A percentile compares a stretch with the other conserved stretches of the same genome.
phyloP scores from a whole-genome alignment of 2,329 filamentous ascomycete species.

The Fusarium sterilihyphosum region DNA sequence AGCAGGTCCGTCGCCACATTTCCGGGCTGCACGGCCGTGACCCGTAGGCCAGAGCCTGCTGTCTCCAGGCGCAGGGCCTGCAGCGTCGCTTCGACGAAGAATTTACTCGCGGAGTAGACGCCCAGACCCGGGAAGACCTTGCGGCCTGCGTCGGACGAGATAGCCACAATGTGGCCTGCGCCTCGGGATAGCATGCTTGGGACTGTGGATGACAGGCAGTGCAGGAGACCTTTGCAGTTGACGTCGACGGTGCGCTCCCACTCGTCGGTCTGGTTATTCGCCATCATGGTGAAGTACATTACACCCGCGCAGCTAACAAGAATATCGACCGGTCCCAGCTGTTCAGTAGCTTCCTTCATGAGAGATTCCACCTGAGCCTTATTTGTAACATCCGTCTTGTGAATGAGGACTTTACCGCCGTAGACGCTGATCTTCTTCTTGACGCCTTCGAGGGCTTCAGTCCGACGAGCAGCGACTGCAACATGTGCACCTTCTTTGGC shows the following conservation, averaged over 20 bases:
- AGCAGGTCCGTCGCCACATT: conserved; percentile 80
- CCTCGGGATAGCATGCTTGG: conserved; percentile 77
- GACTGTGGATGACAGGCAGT: conserved; percentile 75
- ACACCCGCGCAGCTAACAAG: conserved; percentile 84
- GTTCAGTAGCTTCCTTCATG: conserved; percentile 64
- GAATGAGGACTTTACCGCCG: conserved; percentile 73
- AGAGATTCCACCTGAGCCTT: conserved; percentile 73
- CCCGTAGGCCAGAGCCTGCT: conserved; percentile 75
- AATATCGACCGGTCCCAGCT: conserved; percentile 79
- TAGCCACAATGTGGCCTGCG: conserved; percentile 78
- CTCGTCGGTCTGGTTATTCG: conserved; percentile 75
- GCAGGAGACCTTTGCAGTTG: conserved; percentile 84
- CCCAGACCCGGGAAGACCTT: conserved; percentile 85
- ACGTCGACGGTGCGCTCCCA: conserved; percentile 87
- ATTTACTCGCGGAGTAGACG: conserved; percentile 85
- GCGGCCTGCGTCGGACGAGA: conserved; percentile 83
- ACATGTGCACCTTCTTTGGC: conserved; percentile 77
- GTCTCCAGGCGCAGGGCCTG: conserved; percentile 80
- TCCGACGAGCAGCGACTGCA: conserved; percentile 76
- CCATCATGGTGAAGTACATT: conserved; percentile 93
- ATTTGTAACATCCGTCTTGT: conserved; percentile 78
- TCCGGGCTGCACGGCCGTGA: conserved; percentile 80
- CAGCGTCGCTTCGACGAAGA: conserved; percentile 86
- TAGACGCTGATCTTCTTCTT: conserved; percentile 67
- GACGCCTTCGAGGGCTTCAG: conserved; percentile 73